Base-by-base conservation (phyloP, 345 rosid species). In the Corchorus capsularis region DNA sequence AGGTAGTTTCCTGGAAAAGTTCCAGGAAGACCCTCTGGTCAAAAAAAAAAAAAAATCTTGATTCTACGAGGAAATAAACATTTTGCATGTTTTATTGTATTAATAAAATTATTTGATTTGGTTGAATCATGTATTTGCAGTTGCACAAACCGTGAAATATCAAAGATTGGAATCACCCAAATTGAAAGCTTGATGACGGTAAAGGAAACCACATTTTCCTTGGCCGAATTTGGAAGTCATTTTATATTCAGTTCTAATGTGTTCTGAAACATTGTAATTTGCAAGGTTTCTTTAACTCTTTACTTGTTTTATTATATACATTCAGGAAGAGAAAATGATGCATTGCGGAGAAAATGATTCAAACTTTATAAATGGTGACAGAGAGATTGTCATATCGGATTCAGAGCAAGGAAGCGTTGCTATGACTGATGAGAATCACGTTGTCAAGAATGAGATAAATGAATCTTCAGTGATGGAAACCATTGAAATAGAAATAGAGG, bases 271-370 rank as follows among this genome's bases (percentile, higher is more conserved):
- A 43, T 37, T 57, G 8, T 72, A 15, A 43, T 6, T n/a, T 27
- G 20, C 10, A 52, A 8, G 35, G 43, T 46, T 45, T n/a, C 43
- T 73, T 47, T 10, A 60, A 39, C 43, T 39, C 5, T 17, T 17
- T 43, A 43, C 46, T 47, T 41, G 67, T 81, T 69, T 67, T 84
- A 67, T 81, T 69, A 63, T 84, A 67, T 39, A 39, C 43, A 39
- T 73, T 68, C 77, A 87, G 90, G 85, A 63, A 70, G 84, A 82
- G 61, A 72, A 70, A 27, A 70, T 77, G 7, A 32, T 65, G 77
- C 73, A 47, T 8, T 17, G 57, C 41, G 61, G 67, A 53, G 57
- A 57, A 20, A 80, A 71, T 61, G 19, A 74, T 66, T 47, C 71
- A 34, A 34, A 62, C 20, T 45, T 70, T 43, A 15, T 32, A 12